Percentiles rank a stretch among this genome's conserved stretches.
Conservation (phyloP, 345 rosid genomes). For the Arabidopsis suecica region DNA sequence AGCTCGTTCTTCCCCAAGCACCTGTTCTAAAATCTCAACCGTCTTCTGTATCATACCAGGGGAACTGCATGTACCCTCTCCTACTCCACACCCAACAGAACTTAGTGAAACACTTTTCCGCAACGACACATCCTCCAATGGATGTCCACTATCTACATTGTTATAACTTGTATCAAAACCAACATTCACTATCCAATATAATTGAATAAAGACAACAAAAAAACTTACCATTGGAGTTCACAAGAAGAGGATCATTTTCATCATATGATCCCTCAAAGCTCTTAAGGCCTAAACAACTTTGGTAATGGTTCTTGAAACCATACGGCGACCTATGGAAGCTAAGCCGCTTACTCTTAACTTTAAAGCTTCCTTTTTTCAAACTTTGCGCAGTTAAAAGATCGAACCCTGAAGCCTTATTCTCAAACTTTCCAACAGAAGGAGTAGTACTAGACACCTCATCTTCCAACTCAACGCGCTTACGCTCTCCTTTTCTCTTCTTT, state of each 20-base stretch:
- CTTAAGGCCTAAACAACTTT: conserved; percentile 35
- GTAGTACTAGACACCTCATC: conserved; percentile 40
- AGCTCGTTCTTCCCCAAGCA: conserved; percentile 54
- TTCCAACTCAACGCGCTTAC: conserved; percentile 15
- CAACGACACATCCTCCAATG: conserved; percentile 23
- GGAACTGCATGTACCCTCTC: conserved; percentile 38
- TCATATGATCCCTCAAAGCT: conserved; percentile 42
- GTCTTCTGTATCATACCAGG: conserved; percentile 38
- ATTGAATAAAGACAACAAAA: background rate
- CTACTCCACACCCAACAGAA: conserved; percentile 33
- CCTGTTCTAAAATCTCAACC: conserved; percentile 50
- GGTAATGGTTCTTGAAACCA: conserved; percentile 51
- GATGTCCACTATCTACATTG: conserved; percentile 1
- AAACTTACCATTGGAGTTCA: conserved; percentile 30
- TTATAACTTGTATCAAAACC: background rate
- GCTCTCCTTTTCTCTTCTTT: conserved; percentile 27
- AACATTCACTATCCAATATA: background rate
- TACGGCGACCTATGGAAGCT: conserved; percentile 40
- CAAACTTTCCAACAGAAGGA: conserved; percentile 30
- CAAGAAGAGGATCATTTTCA: conserved; percentile 37
- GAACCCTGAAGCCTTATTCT: conserved; percentile 32
- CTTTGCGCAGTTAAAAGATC: conserved; percentile 36
- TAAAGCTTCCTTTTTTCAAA: conserved; percentile 49
- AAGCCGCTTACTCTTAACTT: conserved; percentile 42
- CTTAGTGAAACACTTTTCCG: conserved; percentile 38